These are phyloP conservation scores for Aspergillus terreus DNA, from an alignment of 2,329 filamentous ascomycete species.

Conservation along the genomic window DNA sequence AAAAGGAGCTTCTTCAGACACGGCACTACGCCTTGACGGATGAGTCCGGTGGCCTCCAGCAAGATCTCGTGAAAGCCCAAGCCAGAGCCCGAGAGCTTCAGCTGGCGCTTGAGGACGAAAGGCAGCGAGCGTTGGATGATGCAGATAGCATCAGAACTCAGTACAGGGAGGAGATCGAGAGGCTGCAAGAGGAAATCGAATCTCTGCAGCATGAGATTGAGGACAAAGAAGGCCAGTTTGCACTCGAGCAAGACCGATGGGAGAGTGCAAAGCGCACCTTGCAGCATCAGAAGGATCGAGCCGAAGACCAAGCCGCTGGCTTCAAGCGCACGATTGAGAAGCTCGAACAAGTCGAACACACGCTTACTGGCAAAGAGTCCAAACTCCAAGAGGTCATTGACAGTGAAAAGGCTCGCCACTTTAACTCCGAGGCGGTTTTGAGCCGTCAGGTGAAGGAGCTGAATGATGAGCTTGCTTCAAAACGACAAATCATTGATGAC, in stretches of 20 bases:
- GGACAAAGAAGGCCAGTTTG: slow-evolving; percentile 67
- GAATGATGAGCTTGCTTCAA: slow-evolving; percentile 65
- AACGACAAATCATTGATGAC: slow-evolving; percentile 62
- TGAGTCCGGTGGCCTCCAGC: slow-evolving; percentile 65
- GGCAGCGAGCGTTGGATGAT: slow-evolving; percentile 55
- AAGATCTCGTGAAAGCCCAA: slow-evolving; percentile 53
- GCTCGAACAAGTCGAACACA: slow-evolving; percentile 65
- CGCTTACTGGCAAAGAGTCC: slow-evolving; percentile 63
- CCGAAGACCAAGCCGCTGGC: slow-evolving; percentile 64
- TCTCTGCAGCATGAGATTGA: slow-evolving; percentile 62
- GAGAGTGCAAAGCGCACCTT: slow-evolving; percentile 63
- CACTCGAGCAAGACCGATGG: slow-evolving; percentile 70
- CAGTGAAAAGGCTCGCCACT: slow-evolving; percentile 68
- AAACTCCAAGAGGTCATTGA: slow-evolving; percentile 66
- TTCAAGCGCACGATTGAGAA: slow-evolving; percentile 69
- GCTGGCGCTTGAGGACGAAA: slow-evolving; percentile 50
- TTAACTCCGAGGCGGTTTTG: slow-evolving; percentile 66
- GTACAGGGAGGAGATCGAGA: slow-evolving; percentile 54
- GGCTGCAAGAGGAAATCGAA: slow-evolving; percentile 55
- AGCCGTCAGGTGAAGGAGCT: slow-evolving; percentile 71
- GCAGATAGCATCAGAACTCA: slow-evolving; percentile 58
- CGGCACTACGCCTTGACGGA: slow-evolving; percentile 64
- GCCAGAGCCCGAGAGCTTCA: slow-evolving; percentile 47
- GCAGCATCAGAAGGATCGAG: slow-evolving; percentile 62
- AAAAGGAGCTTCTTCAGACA: slow-evolving; percentile 66